Base-by-base conservation (phyloP, 2,329 filamentous ascomycete genomes). In the Fusarium pseudonygamai region DNA sequence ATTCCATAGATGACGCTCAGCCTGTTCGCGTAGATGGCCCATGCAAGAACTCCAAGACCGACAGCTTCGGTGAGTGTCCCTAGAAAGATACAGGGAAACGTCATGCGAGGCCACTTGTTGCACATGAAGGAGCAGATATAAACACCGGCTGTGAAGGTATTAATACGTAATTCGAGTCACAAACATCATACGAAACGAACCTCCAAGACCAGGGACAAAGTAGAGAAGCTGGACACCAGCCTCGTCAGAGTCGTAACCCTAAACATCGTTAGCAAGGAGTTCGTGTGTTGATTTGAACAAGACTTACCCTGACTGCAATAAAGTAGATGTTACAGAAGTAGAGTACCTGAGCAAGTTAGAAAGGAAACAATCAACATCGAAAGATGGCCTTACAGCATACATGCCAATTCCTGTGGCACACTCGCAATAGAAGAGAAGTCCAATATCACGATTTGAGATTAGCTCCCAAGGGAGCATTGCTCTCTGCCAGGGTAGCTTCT, bases 251-350 rank as follows among this genome's bases (percentile, higher is more conserved):
- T 72, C 79, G 69, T 88, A 88, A 11, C 84, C 85, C 79, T 89
- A 82, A 1, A 12, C 5, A 10, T 10, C 20, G 32, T 69, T 36
- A 69, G 32, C 11, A 22, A 24, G 14, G 16, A 32, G 12, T n/a
- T 26, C 6, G 13, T 20, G 2, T 22, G 6, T 26, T 18, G 5
- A 32, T 6, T 7, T 9, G 15, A 7, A 24, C 5, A n/a, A 13
- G 37, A 66, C 75, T 57, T 70, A 81, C 81, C 75, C 80, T 79
- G 8, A 92, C 90, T 22, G 92, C 81, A 5, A 88, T 88, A 78
- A 93, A 93, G 79, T 92, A 93, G 24, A 93, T 86, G 22, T 88
- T 89, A 73, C 91, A 88, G 74, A 93, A 93, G 79, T 93, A 93
- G 72, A 93, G 88, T 2, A 91, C 87, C 81, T 82, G 30, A 40